phyloP scores from a whole-genome alignment of 768 basidiomycete genomes.

The Calocybe cyanea region DNA sequence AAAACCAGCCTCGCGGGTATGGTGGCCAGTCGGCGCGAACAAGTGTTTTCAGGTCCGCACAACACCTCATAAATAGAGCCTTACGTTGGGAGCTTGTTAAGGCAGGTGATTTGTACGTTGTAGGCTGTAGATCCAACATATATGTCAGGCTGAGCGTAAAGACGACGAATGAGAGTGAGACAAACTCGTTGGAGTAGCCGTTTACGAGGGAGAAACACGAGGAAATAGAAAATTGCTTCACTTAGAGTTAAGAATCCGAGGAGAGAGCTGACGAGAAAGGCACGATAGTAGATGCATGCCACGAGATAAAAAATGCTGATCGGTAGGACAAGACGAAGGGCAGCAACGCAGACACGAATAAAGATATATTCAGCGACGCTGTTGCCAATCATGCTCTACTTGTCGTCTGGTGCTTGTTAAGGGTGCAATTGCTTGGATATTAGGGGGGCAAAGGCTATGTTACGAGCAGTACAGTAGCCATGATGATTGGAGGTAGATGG shows the following conservation, averaged over 20 bases:
- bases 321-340: conserved; percentile 47
- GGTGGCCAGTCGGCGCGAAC: conserved; percentile 20
- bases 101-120: conserved; percentile 29
- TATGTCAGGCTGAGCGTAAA: neutral
- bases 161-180: neutral
- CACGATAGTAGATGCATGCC: conserved; percentile 20
- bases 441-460: no score
- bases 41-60: conserved; percentile 19
- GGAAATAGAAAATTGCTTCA: conserved; percentile 47
- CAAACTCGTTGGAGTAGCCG: conserved; percentile 47
- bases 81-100: conserved; percentile 39
- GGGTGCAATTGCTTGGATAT: no score
- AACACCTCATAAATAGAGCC: conserved; percentile 47
- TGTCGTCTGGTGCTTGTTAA: no score
- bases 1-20: conserved; percentile 51
- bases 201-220: conserved; percentile 46
- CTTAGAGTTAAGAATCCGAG: conserved; percentile 30
- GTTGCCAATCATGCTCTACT: conserved; percentile 46
- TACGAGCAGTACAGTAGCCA: no score
- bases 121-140: conserved; percentile 30
- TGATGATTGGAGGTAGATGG: no score
- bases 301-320: conserved; percentile 38
- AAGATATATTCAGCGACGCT: conserved; percentile 48
- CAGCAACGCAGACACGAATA: conserved; percentile 42
- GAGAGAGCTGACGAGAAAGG: conserved; percentile 25